Evolutionary conservation across 768 basidiomycete species (phyloP).

Genomic region (Lyophyllum semitale): DNA sequence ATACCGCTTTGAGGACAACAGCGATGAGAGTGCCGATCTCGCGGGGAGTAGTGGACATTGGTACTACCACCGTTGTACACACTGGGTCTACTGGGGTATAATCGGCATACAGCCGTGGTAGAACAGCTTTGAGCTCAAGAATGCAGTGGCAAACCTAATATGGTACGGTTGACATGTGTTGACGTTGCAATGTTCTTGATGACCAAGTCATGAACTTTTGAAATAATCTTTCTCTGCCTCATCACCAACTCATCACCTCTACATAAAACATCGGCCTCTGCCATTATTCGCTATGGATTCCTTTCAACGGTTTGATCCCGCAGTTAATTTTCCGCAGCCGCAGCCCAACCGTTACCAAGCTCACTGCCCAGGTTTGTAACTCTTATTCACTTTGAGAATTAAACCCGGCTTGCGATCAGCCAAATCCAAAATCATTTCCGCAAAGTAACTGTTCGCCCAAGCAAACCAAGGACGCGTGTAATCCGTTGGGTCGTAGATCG

Average conservation of each 20-base stretch:
- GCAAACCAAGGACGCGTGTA: conserved; percentile 82
- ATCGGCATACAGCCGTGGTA: conserved; percentile 7
- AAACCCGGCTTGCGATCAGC: conserved; percentile 73
- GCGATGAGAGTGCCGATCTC: conserved; percentile 93
- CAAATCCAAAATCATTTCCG: conserved; percentile 80
- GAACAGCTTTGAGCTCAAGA: conserved; percentile 2
- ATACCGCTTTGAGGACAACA: conserved; percentile 91
- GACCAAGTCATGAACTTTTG: not conserved
- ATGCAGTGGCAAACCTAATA: not conserved
- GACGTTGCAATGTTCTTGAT: not conserved
- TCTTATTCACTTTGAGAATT: conserved; percentile 55
- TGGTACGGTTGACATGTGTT: not conserved
- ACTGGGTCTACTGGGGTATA: conserved; percentile 4
- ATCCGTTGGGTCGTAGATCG: conserved; percentile 54
- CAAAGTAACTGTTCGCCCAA: conserved; percentile 83
- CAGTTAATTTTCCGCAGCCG: conserved; percentile 12
- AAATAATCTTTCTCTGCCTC: not conserved
- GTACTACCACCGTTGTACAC: conserved; percentile 4
- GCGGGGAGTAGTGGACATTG: conserved; percentile 62
- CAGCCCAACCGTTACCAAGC: not conserved
- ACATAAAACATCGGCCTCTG: no score
- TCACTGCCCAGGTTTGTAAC: conserved; percentile 57
- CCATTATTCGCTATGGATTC: no score
- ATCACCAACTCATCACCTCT: no score
- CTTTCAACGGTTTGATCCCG: not conserved